phyloP scores from a whole-genome alignment of 371 early-diverging fungal species.

The Mortierella sp. region DNA sequence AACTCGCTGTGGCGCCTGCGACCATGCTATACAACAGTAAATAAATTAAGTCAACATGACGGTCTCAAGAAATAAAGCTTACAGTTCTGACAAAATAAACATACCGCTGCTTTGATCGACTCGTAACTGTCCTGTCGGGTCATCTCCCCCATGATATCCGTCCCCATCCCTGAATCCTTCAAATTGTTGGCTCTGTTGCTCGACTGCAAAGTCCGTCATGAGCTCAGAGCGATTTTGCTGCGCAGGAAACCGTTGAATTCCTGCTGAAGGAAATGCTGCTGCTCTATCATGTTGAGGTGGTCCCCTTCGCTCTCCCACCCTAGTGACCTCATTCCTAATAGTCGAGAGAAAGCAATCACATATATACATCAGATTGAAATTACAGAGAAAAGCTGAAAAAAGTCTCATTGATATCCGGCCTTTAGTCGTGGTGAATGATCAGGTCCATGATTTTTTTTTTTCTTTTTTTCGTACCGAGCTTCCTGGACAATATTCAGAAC shows the following conservation, averaged over 20 bases:
- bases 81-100: not conserved
- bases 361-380: no score
- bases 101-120: constrained; percentile 20
- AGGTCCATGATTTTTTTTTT: no score
- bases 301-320: constrained; percentile 3
- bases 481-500: constrained; percentile 49
- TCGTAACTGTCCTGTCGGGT: constrained; percentile 13
- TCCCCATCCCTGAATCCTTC: constrained; percentile 35
- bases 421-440: no score
- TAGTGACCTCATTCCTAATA: not conserved
- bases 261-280: constrained; percentile 22
- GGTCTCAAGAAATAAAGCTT: no score
- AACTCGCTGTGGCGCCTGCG: constrained; percentile 35
- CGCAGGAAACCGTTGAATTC: constrained; percentile 27
- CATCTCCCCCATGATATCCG: constrained; percentile 45
- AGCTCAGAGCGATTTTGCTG: constrained; percentile 41
- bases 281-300: constrained; percentile 26
- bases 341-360: not conserved
- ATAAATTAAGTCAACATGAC: not conserved
- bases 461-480: constrained; percentile 28
- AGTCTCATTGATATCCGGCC: no score
- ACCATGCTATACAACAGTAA: constrained; percentile 29
- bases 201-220: constrained; percentile 34
- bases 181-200: constrained; percentile 18
- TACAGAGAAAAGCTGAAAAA: no score